A percentile compares a stretch with the other conserved stretches of the same genome.
These are phyloP conservation scores for Exophiala alcalophila DNA, from an alignment of 2,329 filamentous ascomycete species.

Conservation along the genomic window DNA sequence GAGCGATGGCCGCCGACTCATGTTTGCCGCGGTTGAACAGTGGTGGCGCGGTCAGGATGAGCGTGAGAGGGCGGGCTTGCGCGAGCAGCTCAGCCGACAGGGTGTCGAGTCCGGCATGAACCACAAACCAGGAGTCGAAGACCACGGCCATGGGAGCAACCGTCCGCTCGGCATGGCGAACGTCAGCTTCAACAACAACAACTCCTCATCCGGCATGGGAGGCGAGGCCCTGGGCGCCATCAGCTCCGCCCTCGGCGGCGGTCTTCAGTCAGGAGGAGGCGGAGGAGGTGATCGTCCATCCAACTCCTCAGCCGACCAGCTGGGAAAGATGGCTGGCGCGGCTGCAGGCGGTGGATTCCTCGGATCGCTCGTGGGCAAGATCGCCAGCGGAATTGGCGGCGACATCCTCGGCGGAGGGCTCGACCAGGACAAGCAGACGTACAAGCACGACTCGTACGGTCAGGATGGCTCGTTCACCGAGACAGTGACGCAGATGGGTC, in stretches of 20 bases:
- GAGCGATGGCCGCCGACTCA: constrained; percentile 66
- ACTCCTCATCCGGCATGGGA: constrained; percentile 26
- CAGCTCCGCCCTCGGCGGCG: constrained; percentile 28
- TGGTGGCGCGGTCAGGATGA: constrained; percentile 76
- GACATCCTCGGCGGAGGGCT: constrained; percentile 61
- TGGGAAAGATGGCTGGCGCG: constrained; percentile 54
- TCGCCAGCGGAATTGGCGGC: constrained; percentile 58
- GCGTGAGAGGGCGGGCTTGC: constrained; percentile 63
- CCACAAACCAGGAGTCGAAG: constrained; percentile 79
- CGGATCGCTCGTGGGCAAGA: constrained; percentile 63
- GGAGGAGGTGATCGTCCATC: constrained; percentile 12
- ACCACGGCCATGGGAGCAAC: constrained; percentile 81
- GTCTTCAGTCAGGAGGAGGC: too few species aligned
- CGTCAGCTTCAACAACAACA: constrained; percentile 29
- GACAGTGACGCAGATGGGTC: constrained; percentile 52
- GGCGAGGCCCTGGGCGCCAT: constrained; percentile 35
- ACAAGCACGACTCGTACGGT: constrained; percentile 53
- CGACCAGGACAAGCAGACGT: constrained; percentile 53
- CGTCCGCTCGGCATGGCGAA: constrained; percentile 71
- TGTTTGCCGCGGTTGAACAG: constrained; percentile 75
- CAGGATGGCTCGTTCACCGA: constrained; percentile 62
- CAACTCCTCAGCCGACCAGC: constrained; percentile 19
- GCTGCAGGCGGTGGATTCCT: constrained; percentile 63
- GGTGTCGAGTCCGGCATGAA: constrained; percentile 77
- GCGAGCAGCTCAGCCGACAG: constrained; percentile 70